A percentile compares a stretch with the other conserved stretches of the same genome.
These are phyloP conservation scores for Neurospora sp. DNA, from an alignment of 2,329 filamentous ascomycete genomes.

Conservation along the genomic window DNA sequence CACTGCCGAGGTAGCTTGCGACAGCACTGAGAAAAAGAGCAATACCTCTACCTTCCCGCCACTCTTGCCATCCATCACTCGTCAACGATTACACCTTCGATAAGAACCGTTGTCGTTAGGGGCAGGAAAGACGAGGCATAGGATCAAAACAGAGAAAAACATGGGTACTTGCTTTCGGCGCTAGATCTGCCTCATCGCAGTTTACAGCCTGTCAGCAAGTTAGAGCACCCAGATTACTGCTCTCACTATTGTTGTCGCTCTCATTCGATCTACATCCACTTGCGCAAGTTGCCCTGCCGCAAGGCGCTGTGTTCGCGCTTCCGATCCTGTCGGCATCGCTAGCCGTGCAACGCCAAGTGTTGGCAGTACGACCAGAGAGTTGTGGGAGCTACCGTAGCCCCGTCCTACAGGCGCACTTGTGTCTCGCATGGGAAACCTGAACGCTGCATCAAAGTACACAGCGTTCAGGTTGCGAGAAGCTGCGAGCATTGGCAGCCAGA, in stretches of 20 bases:
- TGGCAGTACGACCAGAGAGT: slow-evolving; percentile 33
- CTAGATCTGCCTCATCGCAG: slow-evolving; percentile 26
- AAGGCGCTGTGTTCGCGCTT: slow-evolving; percentile 27
- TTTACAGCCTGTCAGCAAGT: slow-evolving; percentile 18
- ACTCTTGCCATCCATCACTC: not conserved
- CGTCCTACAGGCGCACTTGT: slow-evolving; percentile 20
- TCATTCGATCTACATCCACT: not conserved
- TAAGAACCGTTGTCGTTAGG: not conserved
- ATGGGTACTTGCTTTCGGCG: slow-evolving; percentile 28
- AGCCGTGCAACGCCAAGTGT: slow-evolving; percentile 32
- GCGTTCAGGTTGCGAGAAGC: slow-evolving; percentile 14
- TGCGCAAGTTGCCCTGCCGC: not conserved
- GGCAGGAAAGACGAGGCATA: not conserved
- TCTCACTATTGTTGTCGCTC: slow-evolving; percentile 23
- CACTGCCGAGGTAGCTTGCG: not conserved
- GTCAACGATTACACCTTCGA: not conserved
- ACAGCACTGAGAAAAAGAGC: not conserved
- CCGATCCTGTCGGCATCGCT: slow-evolving; percentile 29
- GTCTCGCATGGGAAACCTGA: slow-evolving; percentile 16
- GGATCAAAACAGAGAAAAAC: slow-evolving; percentile 8
- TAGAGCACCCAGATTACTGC: slow-evolving; percentile 8
- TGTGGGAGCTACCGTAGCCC: not conserved
- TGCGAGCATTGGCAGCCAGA: not conserved
- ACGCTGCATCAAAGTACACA: slow-evolving; percentile 17
- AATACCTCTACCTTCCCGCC: not conserved